These are phyloP conservation scores for Megacollybia marginata DNA, from an alignment of 768 basidiomycete genomes.

Conservation along the genomic window DNA sequence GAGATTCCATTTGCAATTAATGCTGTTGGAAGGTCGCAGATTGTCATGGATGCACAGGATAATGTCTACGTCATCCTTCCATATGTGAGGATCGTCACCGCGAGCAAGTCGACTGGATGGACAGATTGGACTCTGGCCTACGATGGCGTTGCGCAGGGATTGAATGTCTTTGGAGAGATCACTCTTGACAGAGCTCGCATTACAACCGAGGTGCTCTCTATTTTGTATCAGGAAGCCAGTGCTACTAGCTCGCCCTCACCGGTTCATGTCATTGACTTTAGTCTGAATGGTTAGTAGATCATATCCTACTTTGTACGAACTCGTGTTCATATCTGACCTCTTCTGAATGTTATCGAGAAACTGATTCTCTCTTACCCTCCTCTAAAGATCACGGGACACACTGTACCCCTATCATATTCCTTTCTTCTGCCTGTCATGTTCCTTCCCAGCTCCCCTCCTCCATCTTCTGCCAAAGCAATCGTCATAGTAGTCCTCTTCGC, in stretches of 20 bases:
- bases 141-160: slow-evolving; percentile 29
- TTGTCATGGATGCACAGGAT: slow-evolving; percentile 32
- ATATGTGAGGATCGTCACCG: slow-evolving; percentile 33
- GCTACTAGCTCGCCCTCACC: slow-evolving; percentile 32
- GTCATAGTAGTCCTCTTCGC: too few species aligned
- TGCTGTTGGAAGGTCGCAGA: slow-evolving; percentile 37
- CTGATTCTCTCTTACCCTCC: too few species aligned
- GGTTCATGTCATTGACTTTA: slow-evolving; percentile 34
- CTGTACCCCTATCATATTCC: too few species aligned
- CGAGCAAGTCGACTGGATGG: slow-evolving; percentile 36
- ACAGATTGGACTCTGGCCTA: slow-evolving; percentile 39
- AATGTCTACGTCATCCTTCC: slow-evolving; percentile 40
- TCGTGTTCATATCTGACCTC: too few species aligned
- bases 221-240: slow-evolving; percentile 35
- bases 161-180: slow-evolving; percentile 39
- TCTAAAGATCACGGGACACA: too few species aligned
- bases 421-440: too few species aligned
- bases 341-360: too few species aligned
- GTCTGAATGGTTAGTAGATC: slow-evolving; percentile 22
- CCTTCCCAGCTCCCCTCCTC: too few species aligned
- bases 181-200: slow-evolving; percentile 35
- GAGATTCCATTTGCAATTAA: slow-evolving; percentile 39
- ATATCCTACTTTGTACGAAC: not conserved
- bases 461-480: too few species aligned
- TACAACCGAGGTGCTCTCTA: slow-evolving; percentile 28